Conservation (phyloP, 2,329 filamentous ascomycete genomes). For the Alternaria longipes region DNA sequence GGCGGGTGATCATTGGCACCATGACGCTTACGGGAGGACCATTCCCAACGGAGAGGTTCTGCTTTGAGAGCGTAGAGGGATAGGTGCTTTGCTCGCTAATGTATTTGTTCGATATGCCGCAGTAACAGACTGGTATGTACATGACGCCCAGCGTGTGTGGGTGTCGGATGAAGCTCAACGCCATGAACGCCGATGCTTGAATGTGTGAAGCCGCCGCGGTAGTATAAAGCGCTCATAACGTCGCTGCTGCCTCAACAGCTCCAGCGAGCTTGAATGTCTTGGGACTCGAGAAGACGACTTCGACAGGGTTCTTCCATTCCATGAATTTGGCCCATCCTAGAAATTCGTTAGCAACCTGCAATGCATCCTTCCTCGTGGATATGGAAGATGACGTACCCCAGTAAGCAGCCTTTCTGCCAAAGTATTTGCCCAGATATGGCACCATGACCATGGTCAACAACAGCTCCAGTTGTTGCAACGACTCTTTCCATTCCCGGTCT, state of each 20-base stretch:
- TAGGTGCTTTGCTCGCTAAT: background rate
- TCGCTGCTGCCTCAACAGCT: constrained; percentile 58
- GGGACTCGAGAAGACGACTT: constrained; percentile 66
- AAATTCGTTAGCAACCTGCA: constrained; percentile 8
- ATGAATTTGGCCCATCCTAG: constrained; percentile 94
- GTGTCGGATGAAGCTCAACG: constrained; percentile 6
- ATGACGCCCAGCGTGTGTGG: background rate
- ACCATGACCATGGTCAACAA: constrained; percentile 94
- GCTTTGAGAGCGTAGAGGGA: background rate
- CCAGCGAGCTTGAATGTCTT: constrained; percentile 58
- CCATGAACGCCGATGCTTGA: constrained; percentile 23
- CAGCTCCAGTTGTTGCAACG: constrained; percentile 90
- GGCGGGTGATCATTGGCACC: background rate
- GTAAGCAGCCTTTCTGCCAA: constrained; percentile 93
- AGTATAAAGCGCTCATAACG: constrained; percentile 40
- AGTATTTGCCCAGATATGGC: constrained; percentile 92
- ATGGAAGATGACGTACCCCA: constrained; percentile 75
- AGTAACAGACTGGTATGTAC: constrained; percentile 5
- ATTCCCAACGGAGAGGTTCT: background rate
- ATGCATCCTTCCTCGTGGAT: background rate
- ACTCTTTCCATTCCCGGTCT: constrained; percentile 94
- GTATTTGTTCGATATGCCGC: background rate
- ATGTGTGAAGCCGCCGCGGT: constrained; percentile 3
- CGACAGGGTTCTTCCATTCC: constrained; percentile 90
- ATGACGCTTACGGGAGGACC: background rate